A percentile compares a stretch with the other conserved stretches of the same genome.
These are phyloP conservation scores for Boletus reticulatus DNA, from an alignment of 768 basidiomycete species.

Conservation along the genomic window DNA sequence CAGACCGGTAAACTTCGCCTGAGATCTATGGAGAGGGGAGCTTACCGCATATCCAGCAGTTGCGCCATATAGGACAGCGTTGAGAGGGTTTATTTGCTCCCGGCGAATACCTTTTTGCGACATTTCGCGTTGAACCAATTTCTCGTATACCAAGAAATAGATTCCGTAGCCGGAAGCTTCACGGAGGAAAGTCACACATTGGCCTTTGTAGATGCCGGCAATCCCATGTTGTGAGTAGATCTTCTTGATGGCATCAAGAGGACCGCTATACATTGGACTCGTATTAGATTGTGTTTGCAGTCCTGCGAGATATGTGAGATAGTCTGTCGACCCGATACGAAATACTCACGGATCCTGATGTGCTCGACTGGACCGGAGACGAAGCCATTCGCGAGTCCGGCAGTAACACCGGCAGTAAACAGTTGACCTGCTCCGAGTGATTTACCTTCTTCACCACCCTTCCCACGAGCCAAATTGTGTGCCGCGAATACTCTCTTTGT, in stretches of 20 bases:
- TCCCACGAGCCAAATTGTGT: constrained; percentile 56
- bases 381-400: constrained; percentile 87
- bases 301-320: constrained; percentile 43
- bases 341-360: constrained; percentile 67
- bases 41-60: constrained; percentile 88
- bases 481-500: constrained; percentile 75
- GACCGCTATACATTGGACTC: constrained; percentile 77
- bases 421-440: constrained; percentile 63
- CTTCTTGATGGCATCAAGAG: constrained; percentile 84
- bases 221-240: constrained; percentile 76
- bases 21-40: constrained; percentile 16
- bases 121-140: constrained; percentile 86
- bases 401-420: constrained; percentile 73
- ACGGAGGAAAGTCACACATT: constrained; percentile 81
- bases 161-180: constrained; percentile 81
- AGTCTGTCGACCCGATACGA: not conserved
- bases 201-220: constrained; percentile 89
- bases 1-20: constrained; percentile 3
- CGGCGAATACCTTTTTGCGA: constrained; percentile 64
- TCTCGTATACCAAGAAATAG: constrained; percentile 93
- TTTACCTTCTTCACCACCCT: constrained; percentile 65
- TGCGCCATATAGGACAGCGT: constrained; percentile 85
- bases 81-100: constrained; percentile 74
- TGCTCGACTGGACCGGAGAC: constrained; percentile 97
- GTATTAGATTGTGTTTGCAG: constrained; percentile 86